phyloP scores from a whole-genome alignment of 129 eudicot species.

The Gnaphalium uliginosum region DNA sequence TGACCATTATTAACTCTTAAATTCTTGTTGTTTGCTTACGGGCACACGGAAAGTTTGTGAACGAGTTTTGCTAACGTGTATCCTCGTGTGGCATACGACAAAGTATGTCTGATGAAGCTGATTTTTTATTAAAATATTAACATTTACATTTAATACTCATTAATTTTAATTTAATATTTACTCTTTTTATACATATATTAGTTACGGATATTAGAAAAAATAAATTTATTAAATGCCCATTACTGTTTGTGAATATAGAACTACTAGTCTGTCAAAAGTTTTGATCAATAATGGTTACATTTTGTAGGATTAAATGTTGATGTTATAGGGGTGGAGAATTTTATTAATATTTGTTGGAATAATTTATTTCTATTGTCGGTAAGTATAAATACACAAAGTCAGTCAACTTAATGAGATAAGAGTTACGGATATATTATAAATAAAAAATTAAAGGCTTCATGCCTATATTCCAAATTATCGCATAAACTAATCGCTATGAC shows the following conservation, averaged over 20 bases:
- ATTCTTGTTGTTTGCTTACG: background rate
- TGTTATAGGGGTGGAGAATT: background rate
- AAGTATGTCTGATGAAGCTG: too few species aligned
- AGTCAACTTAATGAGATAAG: slow-evolving; percentile 16
- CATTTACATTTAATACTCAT: too few species aligned
- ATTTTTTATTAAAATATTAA: too few species aligned
- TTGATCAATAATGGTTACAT: background rate
- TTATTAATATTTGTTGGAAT: background rate
- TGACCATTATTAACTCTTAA: background rate
- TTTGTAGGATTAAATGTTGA: background rate
- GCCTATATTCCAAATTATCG: slow-evolving; percentile 14
- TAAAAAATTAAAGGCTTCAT: background rate
- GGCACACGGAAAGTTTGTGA: background rate
- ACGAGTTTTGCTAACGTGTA: too few species aligned
- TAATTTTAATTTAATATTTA: too few species aligned
- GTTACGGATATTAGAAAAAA: too few species aligned
- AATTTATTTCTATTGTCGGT: slow-evolving; percentile 18
- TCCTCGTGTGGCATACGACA: too few species aligned
- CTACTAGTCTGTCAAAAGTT: background rate
- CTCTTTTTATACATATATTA: too few species aligned
- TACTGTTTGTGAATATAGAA: background rate
- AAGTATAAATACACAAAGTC: slow-evolving; percentile 14
- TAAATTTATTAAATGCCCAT: too few species aligned
- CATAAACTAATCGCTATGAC: background rate
- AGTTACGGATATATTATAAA: background rate